Base-by-base conservation (phyloP, 1,139 yeast genomes). In the Yamadazyma atmosphaerica region DNA sequence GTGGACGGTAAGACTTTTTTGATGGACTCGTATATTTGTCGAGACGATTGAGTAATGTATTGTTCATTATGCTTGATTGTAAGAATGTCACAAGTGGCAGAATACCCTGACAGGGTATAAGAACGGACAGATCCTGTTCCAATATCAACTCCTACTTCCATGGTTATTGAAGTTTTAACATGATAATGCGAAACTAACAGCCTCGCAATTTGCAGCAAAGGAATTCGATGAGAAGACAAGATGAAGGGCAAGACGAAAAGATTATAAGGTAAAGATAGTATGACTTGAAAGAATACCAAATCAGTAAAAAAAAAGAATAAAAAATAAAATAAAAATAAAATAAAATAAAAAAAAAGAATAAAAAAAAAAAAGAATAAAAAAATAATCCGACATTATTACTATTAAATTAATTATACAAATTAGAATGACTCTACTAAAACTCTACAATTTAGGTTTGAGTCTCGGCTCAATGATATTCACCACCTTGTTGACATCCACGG, bases 71-170 rank as follows among this genome's bases (percentile, higher is more conserved):
- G 41, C 12, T 44, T 43, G 3, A 34, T 33, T 5, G 46, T 45
- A 4, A 37, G 31, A 6, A 49, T 45, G 11, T 36, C 40, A 11
- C 34, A 55, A 49, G 40, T 48, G 43, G 27, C 54, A 39, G 36
- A 42, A 19, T 38, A 33, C 1, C 34, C 36, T 2, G 37, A 35
- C 16, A 21, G 33, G 11, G 39, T 28, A 30, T 42, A 50, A 3
- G 51, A 45, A 22, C 83, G 54, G 2, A 77, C 74, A 0, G 79
- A 67, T 2, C 74, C 68, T 1, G 83, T 72, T 1, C 84, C 84
- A 1, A 79, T 59, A 52, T 79, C 84, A 4, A 78, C 63, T 0
- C 84, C 84, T 15, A 74, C 43, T 8, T 42, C 11, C 43, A 41
- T 39, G 5, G 28, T n/a, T n/a, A n/a, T n/a, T n/a, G n/a, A n/a